Conservation (phyloP, 2,329 filamentous ascomycete species). For the Aspergillus hiratsukae region DNA sequence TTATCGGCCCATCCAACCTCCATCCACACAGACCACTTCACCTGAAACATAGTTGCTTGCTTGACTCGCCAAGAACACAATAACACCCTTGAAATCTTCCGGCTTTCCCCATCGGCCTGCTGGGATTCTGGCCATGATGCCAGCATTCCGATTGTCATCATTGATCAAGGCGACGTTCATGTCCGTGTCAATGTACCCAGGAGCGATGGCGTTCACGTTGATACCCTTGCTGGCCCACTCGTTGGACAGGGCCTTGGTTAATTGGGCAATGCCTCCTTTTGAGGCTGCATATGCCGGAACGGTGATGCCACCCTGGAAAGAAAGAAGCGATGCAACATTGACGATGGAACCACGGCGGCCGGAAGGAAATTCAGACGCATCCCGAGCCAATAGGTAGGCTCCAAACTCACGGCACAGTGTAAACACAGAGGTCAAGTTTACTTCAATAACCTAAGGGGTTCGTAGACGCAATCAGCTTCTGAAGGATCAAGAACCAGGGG, state of each 20-base stretch:
- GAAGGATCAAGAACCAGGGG: background rate
- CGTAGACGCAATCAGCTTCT: background rate
- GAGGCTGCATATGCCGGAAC: slow-evolving; percentile 83
- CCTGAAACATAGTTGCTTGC: slow-evolving; percentile 80
- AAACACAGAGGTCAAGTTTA: slow-evolving; percentile 81
- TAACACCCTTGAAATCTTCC: slow-evolving; percentile 81
- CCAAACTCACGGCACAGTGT: slow-evolving; percentile 34
- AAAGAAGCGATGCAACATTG: slow-evolving; percentile 77
- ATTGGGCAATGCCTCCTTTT: slow-evolving; percentile 79
- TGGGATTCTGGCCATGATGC: slow-evolving; percentile 76
- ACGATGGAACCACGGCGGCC: slow-evolving; percentile 57
- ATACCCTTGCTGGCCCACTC: slow-evolving; percentile 79
- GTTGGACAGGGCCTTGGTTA: slow-evolving; percentile 81
- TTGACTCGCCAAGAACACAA: slow-evolving; percentile 70
- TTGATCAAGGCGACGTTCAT: slow-evolving; percentile 84
- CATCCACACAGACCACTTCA: slow-evolving; percentile 78
- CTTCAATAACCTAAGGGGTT: slow-evolving; percentile 64
- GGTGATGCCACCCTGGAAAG: slow-evolving; percentile 81
- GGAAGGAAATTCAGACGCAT: slow-evolving; percentile 24
- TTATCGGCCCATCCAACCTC: slow-evolving; percentile 87
- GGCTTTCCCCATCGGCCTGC: slow-evolving; percentile 77
- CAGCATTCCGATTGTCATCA: slow-evolving; percentile 63
- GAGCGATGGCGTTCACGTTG: slow-evolving; percentile 82
- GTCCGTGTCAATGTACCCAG: slow-evolving; percentile 88
- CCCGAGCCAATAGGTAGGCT: slow-evolving; percentile 28